Conservation (phyloP, 106 monocot species). For the Dactylorhiza incarnata region DNA sequence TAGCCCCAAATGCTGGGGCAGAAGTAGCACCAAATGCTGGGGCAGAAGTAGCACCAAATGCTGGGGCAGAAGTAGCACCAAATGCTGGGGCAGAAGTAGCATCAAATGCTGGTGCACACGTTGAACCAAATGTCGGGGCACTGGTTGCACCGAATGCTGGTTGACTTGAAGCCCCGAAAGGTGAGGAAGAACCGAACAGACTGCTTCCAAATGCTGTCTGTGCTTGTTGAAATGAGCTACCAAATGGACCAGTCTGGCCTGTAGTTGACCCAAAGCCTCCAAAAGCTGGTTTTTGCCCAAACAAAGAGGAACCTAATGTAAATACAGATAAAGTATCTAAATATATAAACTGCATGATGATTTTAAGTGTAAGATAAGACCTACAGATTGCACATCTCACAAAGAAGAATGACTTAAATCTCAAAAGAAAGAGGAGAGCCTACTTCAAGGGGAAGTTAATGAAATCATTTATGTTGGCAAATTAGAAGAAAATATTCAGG, state of each 20-base stretch:
- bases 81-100: too few relatives aligned
- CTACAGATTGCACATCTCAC: neutral
- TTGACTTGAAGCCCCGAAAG: too few relatives aligned
- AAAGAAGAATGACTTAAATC: neutral
- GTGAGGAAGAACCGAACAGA: conserved; percentile 50
- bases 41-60: too few relatives aligned
- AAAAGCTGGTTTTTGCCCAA: conserved; percentile 76
- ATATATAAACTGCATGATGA: neutral
- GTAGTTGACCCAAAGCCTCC: conserved; percentile 77
- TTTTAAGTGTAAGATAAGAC: neutral
- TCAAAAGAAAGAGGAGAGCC: neutral
- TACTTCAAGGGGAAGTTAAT: neutral
- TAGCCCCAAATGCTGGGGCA: too few relatives aligned
- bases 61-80: too few relatives aligned
- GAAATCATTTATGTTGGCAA: neutral
- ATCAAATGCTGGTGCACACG: too few relatives aligned
- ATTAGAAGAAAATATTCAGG: neutral
- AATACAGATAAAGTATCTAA: neutral
- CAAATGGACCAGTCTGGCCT: conserved; percentile 65
- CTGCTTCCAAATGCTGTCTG: conserved; percentile 76
- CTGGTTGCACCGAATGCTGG: too few relatives aligned
- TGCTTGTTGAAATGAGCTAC: conserved; percentile 73
- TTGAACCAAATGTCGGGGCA: too few relatives aligned
- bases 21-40: too few relatives aligned
- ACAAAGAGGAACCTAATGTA: conserved; percentile 53